phyloP scores from a whole-genome alignment of 306 rosid genomes.

The Oemleria cerasiformis region DNA sequence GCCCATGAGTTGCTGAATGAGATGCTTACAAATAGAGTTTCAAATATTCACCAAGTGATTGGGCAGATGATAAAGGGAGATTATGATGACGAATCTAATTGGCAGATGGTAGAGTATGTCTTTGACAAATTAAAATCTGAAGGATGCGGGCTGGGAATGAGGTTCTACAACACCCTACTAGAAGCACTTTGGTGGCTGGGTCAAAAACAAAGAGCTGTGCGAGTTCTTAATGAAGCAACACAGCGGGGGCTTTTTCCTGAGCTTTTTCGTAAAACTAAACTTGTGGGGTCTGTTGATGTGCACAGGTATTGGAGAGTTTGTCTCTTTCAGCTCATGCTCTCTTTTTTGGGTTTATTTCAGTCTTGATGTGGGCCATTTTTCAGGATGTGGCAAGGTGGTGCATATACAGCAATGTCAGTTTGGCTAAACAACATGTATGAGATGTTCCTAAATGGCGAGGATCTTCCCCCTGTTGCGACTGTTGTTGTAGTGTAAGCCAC shows the following conservation, averaged over 20 bases:
- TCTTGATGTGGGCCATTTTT: slow-evolving; percentile 30
- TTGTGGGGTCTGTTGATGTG: slow-evolving; percentile 81
- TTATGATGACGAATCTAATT: slow-evolving; percentile 85
- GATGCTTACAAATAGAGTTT: slow-evolving; percentile 61
- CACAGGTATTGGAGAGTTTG: slow-evolving; percentile 61
- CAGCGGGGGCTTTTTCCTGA: slow-evolving; percentile 90
- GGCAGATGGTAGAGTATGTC: slow-evolving; percentile 97
- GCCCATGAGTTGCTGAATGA: slow-evolving; percentile 73
- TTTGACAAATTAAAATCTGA: slow-evolving; percentile 89
- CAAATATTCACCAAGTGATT: slow-evolving; percentile 87
- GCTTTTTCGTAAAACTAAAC: slow-evolving; percentile 72
- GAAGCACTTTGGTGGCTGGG: slow-evolving; percentile 97
- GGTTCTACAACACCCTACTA: slow-evolving; percentile 76
- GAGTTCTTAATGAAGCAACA: slow-evolving; percentile 89
- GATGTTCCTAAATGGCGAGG: slow-evolving; percentile 55
- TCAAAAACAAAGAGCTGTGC: slow-evolving; percentile 89
- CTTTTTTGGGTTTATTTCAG: slow-evolving; percentile 4
- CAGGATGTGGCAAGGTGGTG: slow-evolving; percentile 97
- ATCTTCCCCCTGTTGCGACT: slow-evolving; percentile 83
- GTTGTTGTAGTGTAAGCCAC: slow-evolving; percentile 80
- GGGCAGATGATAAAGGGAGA: slow-evolving; percentile 95
- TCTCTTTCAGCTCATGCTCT: slow-evolving; percentile 16
- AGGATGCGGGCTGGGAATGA: slow-evolving; percentile 82
- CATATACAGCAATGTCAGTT: slow-evolving; percentile 77
- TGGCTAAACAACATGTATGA: slow-evolving; percentile 79